Evolutionary conservation across 2,329 filamentous ascomycete species (phyloP).

Genomic region (Pseudogymnoascus sp.): DNA sequence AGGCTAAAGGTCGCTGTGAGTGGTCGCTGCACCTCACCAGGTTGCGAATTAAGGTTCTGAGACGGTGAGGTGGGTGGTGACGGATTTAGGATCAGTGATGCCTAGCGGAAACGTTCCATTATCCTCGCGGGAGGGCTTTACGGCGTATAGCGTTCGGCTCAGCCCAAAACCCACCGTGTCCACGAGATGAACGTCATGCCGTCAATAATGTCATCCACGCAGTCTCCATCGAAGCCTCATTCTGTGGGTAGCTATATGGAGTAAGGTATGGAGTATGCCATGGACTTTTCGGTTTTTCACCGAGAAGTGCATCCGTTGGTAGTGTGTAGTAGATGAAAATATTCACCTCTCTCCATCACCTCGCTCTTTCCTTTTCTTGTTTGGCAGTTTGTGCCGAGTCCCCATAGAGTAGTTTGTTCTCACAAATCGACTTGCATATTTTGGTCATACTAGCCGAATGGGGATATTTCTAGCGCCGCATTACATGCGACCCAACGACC

Average conservation of each 20-base stretch:
- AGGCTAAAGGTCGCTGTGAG: not conserved
- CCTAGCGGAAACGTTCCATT: not conserved
- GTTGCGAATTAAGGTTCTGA: not conserved
- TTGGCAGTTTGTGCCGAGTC: not conserved
- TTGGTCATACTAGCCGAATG: not conserved
- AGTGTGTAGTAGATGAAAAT: not conserved
- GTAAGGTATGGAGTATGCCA: not conserved
- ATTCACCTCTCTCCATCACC: not conserved
- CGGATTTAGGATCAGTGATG: slow-evolving; percentile 1
- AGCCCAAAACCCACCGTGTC: not conserved
- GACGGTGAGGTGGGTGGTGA: not conserved
- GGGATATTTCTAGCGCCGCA: not conserved
- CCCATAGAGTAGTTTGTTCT: not conserved
- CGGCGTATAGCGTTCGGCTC: not conserved
- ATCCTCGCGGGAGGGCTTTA: not conserved
- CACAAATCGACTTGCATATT: not conserved
- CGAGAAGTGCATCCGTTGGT: not conserved
- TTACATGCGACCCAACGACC: not conserved
- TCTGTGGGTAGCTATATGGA: slow-evolving; percentile 1
- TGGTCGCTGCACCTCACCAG: not conserved
- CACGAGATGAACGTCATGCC: not conserved
- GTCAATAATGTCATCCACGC: not conserved
- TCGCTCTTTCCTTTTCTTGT: not conserved
- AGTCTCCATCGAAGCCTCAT: not conserved
- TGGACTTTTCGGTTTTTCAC: too few species aligned